phyloP scores from a whole-genome alignment of 768 basidiomycete genomes.

The Auriscalpium microsporum region DNA sequence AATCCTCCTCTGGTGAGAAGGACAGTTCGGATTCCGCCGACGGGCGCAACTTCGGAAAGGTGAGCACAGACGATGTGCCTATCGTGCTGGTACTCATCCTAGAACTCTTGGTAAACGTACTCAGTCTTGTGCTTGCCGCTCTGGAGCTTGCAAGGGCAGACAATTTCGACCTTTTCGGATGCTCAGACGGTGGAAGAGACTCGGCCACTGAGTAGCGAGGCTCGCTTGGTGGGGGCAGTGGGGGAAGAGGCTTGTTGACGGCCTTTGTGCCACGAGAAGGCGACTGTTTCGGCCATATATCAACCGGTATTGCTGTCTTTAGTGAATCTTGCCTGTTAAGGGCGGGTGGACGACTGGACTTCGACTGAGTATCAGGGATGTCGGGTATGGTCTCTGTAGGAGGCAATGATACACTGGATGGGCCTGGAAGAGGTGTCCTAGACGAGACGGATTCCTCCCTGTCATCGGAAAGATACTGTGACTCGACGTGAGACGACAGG shows the following conservation, averaged over 20 bases:
- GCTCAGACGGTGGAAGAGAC: slow-evolving; percentile 4
- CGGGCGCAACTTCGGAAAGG: slow-evolving; percentile 66
- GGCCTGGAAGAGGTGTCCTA: slow-evolving; percentile 28
- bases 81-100: slow-evolving; percentile 24
- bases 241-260: slow-evolving; percentile 14
- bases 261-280: background rate
- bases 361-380: slow-evolving; percentile 44
- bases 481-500: slow-evolving; percentile 1
- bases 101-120: slow-evolving; percentile 45
- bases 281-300: slow-evolving; percentile 8
- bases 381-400: slow-evolving; percentile 44
- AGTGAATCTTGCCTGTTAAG: background rate
- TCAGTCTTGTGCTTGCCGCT: slow-evolving; percentile 24
- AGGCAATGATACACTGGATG: slow-evolving; percentile 27
- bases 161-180: slow-evolving; percentile 48
- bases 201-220: slow-evolving; percentile 10
- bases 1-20: slow-evolving; percentile 6
- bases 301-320: slow-evolving; percentile 7
- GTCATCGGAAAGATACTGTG: background rate
- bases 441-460: slow-evolving; percentile 27
- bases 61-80: slow-evolving; percentile 55
- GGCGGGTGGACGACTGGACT: slow-evolving; percentile 24
- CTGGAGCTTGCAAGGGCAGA: slow-evolving; percentile 58
- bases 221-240: slow-evolving; percentile 24
- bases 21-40: slow-evolving; percentile 43